A percentile compares a stretch with the other conserved stretches of the same genome.
Conservation (phyloP, 176 grass and related monocot species). For the Carex littledalei region DNA sequence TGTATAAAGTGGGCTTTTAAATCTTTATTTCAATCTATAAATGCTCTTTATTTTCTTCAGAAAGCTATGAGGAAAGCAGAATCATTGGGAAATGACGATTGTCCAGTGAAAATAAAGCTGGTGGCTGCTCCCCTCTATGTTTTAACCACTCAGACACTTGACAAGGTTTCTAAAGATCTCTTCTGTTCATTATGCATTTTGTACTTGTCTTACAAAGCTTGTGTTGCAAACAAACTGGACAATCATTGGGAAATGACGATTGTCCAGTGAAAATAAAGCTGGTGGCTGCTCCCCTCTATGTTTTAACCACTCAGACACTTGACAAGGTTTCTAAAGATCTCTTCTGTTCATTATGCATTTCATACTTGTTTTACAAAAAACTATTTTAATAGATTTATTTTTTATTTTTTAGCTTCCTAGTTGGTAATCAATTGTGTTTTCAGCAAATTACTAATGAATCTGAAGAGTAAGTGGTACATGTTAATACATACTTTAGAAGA, state of each 20-base stretch:
- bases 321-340: conserved; percentile 57
- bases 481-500: background rate
- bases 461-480: background rate
- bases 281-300: conserved; percentile 86
- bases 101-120: conserved; percentile 85
- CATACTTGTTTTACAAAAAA: background rate
- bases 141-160: conserved; percentile 82
- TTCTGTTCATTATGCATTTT: background rate
- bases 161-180: conserved; percentile 52
- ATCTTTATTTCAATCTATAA: background rate
- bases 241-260: conserved; percentile 65
- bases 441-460: background rate
- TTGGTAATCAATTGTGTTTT: background rate
- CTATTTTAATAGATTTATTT: background rate
- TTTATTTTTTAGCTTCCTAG: background rate
- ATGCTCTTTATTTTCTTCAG: conserved; percentile 24
- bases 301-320: conserved; percentile 84
- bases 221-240: background rate
- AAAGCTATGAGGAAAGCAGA: conserved; percentile 88
- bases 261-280: conserved; percentile 91
- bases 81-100: conserved; percentile 65
- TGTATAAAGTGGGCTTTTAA: background rate
- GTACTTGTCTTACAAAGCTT: background rate
- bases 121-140: conserved; percentile 92
- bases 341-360: background rate